These are phyloP conservation scores for Chlamydomonas incerta DNA, from an alignment of 139 green algal genomes.

Conservation along the genomic window DNA sequence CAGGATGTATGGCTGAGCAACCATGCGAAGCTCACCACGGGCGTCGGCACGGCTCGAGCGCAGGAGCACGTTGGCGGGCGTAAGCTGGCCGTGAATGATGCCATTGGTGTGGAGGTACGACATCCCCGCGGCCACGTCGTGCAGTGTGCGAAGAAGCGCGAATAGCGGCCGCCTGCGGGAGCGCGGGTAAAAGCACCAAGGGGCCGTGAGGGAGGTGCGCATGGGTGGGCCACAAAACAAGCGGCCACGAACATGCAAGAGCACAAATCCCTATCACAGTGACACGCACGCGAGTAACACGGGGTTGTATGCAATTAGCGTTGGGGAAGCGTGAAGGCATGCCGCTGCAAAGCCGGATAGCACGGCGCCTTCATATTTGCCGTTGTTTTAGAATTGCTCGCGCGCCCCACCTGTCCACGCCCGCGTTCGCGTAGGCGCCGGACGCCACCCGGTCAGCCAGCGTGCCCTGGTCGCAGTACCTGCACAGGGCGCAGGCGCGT, in stretches of 20 bases:
- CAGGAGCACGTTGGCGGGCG: constrained; percentile 13
- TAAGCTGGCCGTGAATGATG: constrained; percentile 8
- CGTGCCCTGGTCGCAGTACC: constrained; percentile 10
- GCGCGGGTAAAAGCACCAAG: neutral
- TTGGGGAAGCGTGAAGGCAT: too few relatives aligned
- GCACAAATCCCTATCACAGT: too few relatives aligned
- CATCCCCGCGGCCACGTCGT: neutral
- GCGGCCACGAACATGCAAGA: too few relatives aligned
- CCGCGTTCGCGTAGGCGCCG: neutral
- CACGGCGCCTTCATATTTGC: too few relatives aligned
- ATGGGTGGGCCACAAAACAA: neutral
- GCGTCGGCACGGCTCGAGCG: neutral
- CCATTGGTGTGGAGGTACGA: constrained; percentile 5
- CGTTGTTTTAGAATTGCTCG: too few relatives aligned
- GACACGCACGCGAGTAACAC: too few relatives aligned
- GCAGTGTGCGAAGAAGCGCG: neutral
- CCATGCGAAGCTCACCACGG: neutral
- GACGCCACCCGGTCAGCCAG: neutral
- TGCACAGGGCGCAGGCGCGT: neutral
- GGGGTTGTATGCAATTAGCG: too few relatives aligned
- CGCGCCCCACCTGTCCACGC: neutral
- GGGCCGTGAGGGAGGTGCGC: too few relatives aligned
- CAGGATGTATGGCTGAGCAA: too few relatives aligned
- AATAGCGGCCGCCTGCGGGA: neutral
- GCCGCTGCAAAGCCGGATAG: too few relatives aligned